Conservation (phyloP, 1,139 yeast genomes). For the Hansenula anomala region DNA sequence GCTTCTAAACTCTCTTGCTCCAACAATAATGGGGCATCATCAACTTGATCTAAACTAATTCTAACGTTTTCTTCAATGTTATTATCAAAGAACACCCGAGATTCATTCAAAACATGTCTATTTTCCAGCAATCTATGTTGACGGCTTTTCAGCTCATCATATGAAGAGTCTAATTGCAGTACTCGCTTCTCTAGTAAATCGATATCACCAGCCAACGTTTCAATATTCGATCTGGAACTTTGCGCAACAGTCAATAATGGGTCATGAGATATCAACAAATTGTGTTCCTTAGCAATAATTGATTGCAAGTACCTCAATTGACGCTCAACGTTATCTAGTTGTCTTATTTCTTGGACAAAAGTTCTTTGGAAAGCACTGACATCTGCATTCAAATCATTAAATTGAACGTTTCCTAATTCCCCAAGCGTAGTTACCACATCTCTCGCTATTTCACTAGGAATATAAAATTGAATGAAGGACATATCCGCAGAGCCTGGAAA, state of each 20-base stretch:
- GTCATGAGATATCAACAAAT: conserved; percentile 11
- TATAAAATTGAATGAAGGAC: conserved; percentile 70
- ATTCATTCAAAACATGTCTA: conserved; percentile 43
- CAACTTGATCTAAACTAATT: conserved; percentile 37
- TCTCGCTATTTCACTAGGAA: conserved; percentile 66
- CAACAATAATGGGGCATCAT: conserved; percentile 30
- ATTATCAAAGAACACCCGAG: conserved; percentile 32
- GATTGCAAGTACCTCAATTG: conserved; percentile 48
- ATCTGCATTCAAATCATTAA: conserved; percentile 63
- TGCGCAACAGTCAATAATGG: conserved; percentile 12
- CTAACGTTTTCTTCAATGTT: conserved; percentile 20
- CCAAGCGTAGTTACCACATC: conserved; percentile 65
- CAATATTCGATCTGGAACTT: conserved; percentile 34
- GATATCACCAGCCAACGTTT: conserved; percentile 35
- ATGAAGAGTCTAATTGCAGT: conserved; percentile 38
- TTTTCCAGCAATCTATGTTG: conserved; percentile 38
- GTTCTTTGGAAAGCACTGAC: conserved; percentile 70
- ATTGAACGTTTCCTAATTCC: conserved; percentile 57
- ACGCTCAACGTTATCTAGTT: conserved; percentile 64
- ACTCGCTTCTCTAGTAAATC: conserved; percentile 37
- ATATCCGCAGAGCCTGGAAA: conserved; percentile 61
- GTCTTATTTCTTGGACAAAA: conserved; percentile 64
- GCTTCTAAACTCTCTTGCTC: conserved; percentile 25
- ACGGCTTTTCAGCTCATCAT: conserved; percentile 32
- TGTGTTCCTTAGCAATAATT: conserved; percentile 34